Percentiles rank a stretch among this genome's conserved stretches.
Evolutionary conservation across 2,329 filamentous ascomycete genomes (phyloP).

Genomic region (Tetracladium maxilliforme): DNA sequence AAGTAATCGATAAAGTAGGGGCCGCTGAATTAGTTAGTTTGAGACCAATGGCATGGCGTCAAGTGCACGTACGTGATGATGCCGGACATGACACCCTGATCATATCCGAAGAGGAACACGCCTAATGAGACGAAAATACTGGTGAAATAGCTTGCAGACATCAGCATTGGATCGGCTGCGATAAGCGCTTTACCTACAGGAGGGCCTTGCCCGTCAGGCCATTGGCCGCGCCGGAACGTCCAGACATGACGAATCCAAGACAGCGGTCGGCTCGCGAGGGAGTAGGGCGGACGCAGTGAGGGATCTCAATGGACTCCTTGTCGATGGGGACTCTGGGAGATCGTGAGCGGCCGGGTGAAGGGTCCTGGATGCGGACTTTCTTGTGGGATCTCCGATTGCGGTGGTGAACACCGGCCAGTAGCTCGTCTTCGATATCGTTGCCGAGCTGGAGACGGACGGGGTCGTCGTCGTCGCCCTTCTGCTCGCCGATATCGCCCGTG

Average conservation of each 20-base stretch:
- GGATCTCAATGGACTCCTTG: constrained; percentile 77
- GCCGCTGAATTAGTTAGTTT: constrained; percentile 38
- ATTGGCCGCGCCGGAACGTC: constrained; percentile 61
- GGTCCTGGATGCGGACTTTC: constrained; percentile 53
- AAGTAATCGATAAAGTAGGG: constrained; percentile 86
- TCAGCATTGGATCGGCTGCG: constrained; percentile 4
- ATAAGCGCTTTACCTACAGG: constrained; percentile 42
- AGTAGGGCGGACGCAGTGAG: constrained; percentile 45
- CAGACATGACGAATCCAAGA: constrained; percentile 76
- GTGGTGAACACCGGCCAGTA: constrained; percentile 32
- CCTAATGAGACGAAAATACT: constrained; percentile 80
- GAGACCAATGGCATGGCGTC: neutral
- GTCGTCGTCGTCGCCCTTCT: constrained; percentile 71
- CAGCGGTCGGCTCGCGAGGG: constrained; percentile 55
- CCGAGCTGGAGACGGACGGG: constrained; percentile 59
- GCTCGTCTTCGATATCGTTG: constrained; percentile 47
- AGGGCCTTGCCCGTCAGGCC: constrained; percentile 93
- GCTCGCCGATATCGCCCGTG: constrained; percentile 88
- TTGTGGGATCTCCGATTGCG: constrained; percentile 31
- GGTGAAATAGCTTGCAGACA: constrained; percentile 63
- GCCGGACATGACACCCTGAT: constrained; percentile 78
- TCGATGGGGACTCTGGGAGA: too few relatives aligned
- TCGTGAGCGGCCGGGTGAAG: constrained; percentile 22
- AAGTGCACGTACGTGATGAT: constrained; percentile 41
- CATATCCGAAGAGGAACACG: constrained; percentile 81